These are phyloP conservation scores for Rhodotorula sp. DNA, from an alignment of 1,284 basidiomycete genomes.

Conservation along the genomic window DNA sequence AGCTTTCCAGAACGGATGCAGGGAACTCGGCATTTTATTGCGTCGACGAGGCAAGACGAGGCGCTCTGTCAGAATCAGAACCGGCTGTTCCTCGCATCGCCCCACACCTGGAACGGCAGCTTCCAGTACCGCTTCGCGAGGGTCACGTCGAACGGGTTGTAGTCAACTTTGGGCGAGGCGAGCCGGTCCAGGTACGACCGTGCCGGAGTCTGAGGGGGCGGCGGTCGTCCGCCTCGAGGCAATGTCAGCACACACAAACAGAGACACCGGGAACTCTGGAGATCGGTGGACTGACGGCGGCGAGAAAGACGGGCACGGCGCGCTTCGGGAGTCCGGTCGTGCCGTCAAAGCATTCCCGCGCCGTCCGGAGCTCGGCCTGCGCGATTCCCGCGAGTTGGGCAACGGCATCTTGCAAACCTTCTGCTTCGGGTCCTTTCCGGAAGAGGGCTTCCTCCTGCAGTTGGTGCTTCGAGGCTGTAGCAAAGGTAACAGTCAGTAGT, in stretches of 20 bases:
- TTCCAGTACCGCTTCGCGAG: slow-evolving; percentile 77
- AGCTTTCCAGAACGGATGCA: too few relatives aligned
- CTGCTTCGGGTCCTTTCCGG: slow-evolving; percentile 27
- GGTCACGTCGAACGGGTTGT: slow-evolving; percentile 73
- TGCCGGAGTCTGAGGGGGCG: slow-evolving; percentile 55
- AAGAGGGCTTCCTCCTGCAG: slow-evolving; percentile 36
- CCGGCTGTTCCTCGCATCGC: slow-evolving; percentile 42
- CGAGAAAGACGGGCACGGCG: slow-evolving; percentile 31
- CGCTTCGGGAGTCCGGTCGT: slow-evolving; percentile 34
- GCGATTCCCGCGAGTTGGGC: slow-evolving; percentile 40
- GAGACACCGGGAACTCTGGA: neutral
- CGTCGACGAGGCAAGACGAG: neutral
- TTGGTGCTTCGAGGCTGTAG: slow-evolving; percentile 25
- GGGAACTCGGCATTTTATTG: too few relatives aligned
- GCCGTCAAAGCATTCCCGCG: slow-evolving; percentile 33
- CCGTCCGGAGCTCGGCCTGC: slow-evolving; percentile 35
- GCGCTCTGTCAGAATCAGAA: slow-evolving; percentile 16
- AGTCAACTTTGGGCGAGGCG: slow-evolving; percentile 63
- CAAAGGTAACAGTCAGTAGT: neutral
- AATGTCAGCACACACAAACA: neutral
- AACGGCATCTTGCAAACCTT: slow-evolving; percentile 34
- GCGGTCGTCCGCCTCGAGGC: neutral
- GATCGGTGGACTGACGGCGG: slow-evolving; percentile 18
- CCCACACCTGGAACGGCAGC: slow-evolving; percentile 82
- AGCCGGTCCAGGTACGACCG: slow-evolving; percentile 69